These are phyloP conservation scores for Psilocybe tampanensis DNA, from an alignment of 768 basidiomycete species.

Conservation along the genomic window DNA sequence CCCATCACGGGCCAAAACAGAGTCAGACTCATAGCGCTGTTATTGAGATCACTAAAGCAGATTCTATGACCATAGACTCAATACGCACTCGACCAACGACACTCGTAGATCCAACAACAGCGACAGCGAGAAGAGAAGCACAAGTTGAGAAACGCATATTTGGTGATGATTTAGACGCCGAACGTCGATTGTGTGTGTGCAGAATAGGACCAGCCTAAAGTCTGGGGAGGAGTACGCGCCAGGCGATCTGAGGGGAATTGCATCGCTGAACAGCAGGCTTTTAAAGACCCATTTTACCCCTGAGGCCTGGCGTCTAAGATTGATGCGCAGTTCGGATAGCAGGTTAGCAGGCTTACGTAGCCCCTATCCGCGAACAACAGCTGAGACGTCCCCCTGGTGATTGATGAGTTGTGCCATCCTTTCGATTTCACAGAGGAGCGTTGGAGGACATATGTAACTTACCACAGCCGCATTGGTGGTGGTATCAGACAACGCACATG, in stretches of 20 bases:
- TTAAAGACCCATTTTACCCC: constrained; percentile 4
- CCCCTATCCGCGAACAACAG: too few relatives aligned
- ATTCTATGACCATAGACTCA: background rate
- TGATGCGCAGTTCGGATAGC: too few relatives aligned
- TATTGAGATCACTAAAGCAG: background rate
- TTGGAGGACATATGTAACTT: too few relatives aligned
- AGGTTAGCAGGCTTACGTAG: too few relatives aligned
- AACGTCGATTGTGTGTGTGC: constrained; percentile 3
- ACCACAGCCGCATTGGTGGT: too few relatives aligned
- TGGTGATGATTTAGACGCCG: constrained; percentile 6
- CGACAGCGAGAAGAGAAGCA: constrained; percentile 13
- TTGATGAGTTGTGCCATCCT: too few relatives aligned
- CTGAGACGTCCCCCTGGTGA: too few relatives aligned
- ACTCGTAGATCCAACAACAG: constrained; percentile 10
- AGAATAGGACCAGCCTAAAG: constrained; percentile 15
- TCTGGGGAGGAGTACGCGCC: background rate
- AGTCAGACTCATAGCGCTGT: constrained; percentile 7
- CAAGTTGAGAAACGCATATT: constrained; percentile 17
- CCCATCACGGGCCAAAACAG: constrained; percentile 5
- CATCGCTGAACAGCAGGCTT: background rate
- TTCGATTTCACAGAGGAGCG: too few relatives aligned
- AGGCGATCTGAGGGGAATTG: constrained; percentile 1
- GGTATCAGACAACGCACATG: too few relatives aligned
- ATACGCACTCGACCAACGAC: constrained; percentile 12
- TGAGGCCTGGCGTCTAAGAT: too few relatives aligned